Evolutionary conservation across 352 stramenopile species (phyloP), one percentile per base, ranked within the genome.

Genomic region (Globisporangium nunn): DNA sequence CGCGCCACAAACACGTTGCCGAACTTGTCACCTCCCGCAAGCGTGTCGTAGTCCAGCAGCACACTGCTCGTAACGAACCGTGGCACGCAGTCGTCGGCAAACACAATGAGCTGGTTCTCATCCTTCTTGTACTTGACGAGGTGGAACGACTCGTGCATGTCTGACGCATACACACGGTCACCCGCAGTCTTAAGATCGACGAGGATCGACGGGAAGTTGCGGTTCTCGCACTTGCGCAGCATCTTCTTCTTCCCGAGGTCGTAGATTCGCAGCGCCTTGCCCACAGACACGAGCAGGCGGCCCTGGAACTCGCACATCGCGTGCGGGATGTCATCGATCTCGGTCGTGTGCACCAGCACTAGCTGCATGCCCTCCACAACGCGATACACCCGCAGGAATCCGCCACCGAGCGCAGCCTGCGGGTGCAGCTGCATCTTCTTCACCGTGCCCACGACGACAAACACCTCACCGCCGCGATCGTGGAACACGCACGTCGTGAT

Each of bases 221-320:
- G 91, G 61, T 97, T 96, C 75, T 99, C 97, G 62, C 96, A 99
- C 81, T 99, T 99, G 67, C 96, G 93, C 33, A 99, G 71, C 65
- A 99, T 83, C 66, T 99, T 99, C 47, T 97, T 97, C 80, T 99
- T 99, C 56, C 97, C 97, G 48, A 99, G 76, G 63, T 99, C 97
- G 75, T 99, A 99, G n/a, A 99, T 93, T 31, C 96, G 87, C 0
- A 99, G 72, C 29, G 78, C 89, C 44, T 85, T 86, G 8, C 97
- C 97, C n/a, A 99, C 87, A 17, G 97, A 98, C 12, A 98, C 97
- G 18, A 99, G 77, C 23, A 99, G 72, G 23, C 96, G 80, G 23
- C 96, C 97, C 63, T 99, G 93, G 70, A 99, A 99, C 59, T 98
- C 93, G 62, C 90, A 96, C 78, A 99, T 90, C 4, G 96, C 93